Conservation (phyloP, 2,329 filamentous ascomycete species). For the Cladophialophora psammophila region DNA sequence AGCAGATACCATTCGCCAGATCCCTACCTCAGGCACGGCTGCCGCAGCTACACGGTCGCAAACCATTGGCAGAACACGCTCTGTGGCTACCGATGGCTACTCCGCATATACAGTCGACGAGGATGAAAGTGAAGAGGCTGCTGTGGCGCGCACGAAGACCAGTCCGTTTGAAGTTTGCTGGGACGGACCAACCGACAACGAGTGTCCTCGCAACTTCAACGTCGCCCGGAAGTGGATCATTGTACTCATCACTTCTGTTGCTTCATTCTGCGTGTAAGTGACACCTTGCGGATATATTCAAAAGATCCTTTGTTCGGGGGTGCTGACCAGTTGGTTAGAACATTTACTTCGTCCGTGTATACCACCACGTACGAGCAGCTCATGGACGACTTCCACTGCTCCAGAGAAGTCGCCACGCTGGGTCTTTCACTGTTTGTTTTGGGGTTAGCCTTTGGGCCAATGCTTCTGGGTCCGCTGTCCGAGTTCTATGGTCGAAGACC, state of each 20-base stretch:
- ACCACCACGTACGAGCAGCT: slow-evolving; percentile 81
- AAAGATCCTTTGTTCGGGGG: not conserved
- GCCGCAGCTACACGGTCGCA: not conserved
- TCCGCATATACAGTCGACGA: slow-evolving; percentile 18
- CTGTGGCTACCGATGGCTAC: slow-evolving; percentile 26
- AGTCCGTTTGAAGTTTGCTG: slow-evolving; percentile 67
- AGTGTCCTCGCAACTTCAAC: slow-evolving; percentile 74
- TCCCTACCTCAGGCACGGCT: not conserved
- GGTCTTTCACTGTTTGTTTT: slow-evolving; percentile 59
- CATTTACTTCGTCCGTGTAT: slow-evolving; percentile 84
- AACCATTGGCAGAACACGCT: slow-evolving; percentile 8
- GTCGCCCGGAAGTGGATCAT: slow-evolving; percentile 76
- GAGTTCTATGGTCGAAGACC: slow-evolving; percentile 82
- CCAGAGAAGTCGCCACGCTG: slow-evolving; percentile 54
- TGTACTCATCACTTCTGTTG: slow-evolving; percentile 73
- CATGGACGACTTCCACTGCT: slow-evolving; percentile 57
- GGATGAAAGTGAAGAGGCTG: slow-evolving; percentile 59
- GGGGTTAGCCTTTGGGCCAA: slow-evolving; percentile 66
- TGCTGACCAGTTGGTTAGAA: slow-evolving; percentile 46
- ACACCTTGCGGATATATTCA: not conserved
- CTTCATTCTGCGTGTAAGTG: slow-evolving; percentile 74
- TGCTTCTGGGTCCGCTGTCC: slow-evolving; percentile 54
- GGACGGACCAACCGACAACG: slow-evolving; percentile 75
- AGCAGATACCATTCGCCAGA: slow-evolving; percentile 20
- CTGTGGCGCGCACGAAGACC: slow-evolving; percentile 5